A percentile compares a stretch with the other conserved stretches of the same genome.
These are phyloP conservation scores for Coemansia guatemalensis DNA, from an alignment of 192 early-diverging fungal species.

Conservation along the genomic window DNA sequence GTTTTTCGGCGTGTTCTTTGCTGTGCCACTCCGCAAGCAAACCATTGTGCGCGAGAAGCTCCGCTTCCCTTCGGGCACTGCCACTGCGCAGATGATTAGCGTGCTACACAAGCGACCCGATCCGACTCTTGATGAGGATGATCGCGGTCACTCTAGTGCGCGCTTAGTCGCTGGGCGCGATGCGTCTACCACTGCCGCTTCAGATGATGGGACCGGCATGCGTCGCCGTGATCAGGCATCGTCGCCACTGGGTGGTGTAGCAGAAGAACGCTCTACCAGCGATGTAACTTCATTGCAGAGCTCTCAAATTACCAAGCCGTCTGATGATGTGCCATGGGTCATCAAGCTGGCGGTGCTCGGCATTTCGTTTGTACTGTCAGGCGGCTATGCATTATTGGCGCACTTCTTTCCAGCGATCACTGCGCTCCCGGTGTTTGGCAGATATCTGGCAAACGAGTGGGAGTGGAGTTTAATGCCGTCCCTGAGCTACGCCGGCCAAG, in stretches of 20 bases:
- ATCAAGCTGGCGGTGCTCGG: constrained; percentile 59
- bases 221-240: not conserved
- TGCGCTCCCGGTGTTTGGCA: constrained; percentile 59
- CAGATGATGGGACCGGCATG: not conserved
- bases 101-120: constrained; percentile 65
- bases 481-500: constrained; percentile 75
- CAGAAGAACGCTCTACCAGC: not conserved
- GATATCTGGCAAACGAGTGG: constrained; percentile 58
- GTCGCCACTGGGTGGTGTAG: not conserved
- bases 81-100: constrained; percentile 82
- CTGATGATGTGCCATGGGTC: constrained; percentile 60
- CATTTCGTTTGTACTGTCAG: constrained; percentile 62
- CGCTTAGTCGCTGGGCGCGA: not conserved
- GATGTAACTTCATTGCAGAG: not conserved
- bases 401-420: constrained; percentile 62
- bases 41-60: constrained; percentile 82
- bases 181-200: not conserved
- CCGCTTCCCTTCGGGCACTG: constrained; percentile 82
- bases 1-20: constrained; percentile 92
- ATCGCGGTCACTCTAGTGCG: not conserved
- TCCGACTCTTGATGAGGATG: constrained; percentile 41
- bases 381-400: constrained; percentile 61
- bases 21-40: constrained; percentile 72
- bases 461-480: constrained; percentile 73
- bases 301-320: not conserved